Evolutionary conservation across 2,329 filamentous ascomycete species (phyloP).

Genomic region (Diaporthe ilicicola): DNA sequence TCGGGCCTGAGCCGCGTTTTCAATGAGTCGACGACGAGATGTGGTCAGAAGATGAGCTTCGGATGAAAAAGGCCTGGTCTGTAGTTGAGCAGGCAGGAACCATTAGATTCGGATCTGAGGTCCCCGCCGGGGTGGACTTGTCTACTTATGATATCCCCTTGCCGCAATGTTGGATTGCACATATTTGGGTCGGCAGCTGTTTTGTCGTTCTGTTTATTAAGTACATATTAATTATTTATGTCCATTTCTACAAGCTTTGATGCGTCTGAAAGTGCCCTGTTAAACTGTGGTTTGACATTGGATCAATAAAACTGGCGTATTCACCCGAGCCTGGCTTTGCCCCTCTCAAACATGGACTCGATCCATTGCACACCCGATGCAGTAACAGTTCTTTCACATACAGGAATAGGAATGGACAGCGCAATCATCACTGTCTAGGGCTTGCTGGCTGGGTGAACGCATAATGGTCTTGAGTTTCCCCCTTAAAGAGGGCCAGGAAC

Average conservation of each 20-base stretch:
- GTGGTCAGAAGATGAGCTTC: not conserved
- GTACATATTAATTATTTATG: not conserved
- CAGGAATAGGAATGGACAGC: no score
- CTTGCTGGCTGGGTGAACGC: no score
- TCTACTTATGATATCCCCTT: conserved; percentile 33
- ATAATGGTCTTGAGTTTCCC: no score
- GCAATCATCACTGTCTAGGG: no score
- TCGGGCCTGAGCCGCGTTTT: not conserved
- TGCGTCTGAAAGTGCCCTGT: not conserved
- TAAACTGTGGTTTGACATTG: no score
- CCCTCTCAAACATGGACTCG: no score
- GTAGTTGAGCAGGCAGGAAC: not conserved
- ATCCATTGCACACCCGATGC: no score
- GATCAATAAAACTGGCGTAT: no score
- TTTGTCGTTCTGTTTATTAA: not conserved
- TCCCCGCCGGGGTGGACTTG: conserved; percentile 2
- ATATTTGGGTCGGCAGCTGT: conserved; percentile 6
- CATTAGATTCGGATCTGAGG: conserved; percentile 7
- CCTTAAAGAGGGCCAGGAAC: no score
- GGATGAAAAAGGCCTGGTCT: not conserved
- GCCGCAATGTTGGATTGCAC: conserved; percentile 26
- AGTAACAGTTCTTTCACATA: no score
- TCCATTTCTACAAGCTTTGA: not conserved
- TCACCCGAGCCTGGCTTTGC: no score
- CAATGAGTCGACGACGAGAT: not conserved